A percentile compares a stretch with the other conserved stretches of the same genome.
Conservation (phyloP, 192 early-diverging fungal species). For the Gamsiella multidivaricata region DNA sequence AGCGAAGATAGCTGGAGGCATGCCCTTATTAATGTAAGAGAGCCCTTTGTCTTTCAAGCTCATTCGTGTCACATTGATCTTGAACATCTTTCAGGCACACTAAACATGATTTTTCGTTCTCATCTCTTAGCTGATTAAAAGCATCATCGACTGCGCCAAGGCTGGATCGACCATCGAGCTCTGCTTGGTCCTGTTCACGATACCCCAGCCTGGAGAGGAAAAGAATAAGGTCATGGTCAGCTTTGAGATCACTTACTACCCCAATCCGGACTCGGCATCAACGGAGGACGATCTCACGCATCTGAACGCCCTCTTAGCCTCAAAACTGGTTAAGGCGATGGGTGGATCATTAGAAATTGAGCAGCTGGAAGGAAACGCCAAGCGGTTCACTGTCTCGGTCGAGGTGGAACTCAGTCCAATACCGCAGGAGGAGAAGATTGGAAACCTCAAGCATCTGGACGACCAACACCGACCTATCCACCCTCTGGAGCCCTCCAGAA, state of each 20-base stretch:
- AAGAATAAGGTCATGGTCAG: constrained; percentile 52
- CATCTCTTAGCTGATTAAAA: constrained; percentile 57
- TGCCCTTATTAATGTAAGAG: constrained; percentile 63
- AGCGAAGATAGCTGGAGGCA: constrained; percentile 65
- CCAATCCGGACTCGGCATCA: constrained; percentile 17
- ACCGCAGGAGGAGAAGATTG: constrained; percentile 20
- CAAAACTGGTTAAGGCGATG: constrained; percentile 52
- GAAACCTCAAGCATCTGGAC: neutral
- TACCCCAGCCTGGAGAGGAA: constrained; percentile 13
- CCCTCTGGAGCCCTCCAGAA: constrained; percentile 26
- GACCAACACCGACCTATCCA: constrained; percentile 29
- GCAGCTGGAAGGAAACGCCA: constrained; percentile 12
- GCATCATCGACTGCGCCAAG: constrained; percentile 59
- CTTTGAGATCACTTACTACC: constrained; percentile 54
- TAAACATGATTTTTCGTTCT: too few species aligned
- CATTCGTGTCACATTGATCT: too few species aligned
- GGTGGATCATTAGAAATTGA: constrained; percentile 47
- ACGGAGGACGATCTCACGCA: constrained; percentile 29
- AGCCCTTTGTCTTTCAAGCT: neutral
- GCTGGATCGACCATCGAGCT: constrained; percentile 65
- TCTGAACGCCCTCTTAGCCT: constrained; percentile 44
- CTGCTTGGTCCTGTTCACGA: constrained; percentile 52
- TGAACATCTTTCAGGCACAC: neutral
- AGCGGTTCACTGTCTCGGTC: constrained; percentile 44
- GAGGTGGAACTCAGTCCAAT: constrained; percentile 34